phyloP scores from a whole-genome alignment of 2,329 filamentous ascomycete species.

The Aspergillus latus region DNA sequence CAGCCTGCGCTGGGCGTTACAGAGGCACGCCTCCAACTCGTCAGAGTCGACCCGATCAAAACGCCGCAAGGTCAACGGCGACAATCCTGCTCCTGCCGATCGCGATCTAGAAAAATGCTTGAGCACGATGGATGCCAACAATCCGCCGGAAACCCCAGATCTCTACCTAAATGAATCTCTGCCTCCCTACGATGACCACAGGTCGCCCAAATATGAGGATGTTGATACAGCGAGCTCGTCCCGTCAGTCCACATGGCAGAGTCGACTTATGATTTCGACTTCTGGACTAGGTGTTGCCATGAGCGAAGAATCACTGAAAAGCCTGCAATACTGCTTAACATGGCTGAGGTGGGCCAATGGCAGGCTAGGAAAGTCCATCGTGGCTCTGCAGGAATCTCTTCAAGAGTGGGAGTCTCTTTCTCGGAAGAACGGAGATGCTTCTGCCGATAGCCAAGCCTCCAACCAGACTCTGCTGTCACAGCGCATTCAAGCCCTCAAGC shows the following conservation, averaged over 20 bases:
- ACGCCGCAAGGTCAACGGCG: slow-evolving; percentile 45
- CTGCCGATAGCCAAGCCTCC: slow-evolving; percentile 18
- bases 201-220: slow-evolving; percentile 73
- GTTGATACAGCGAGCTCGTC: slow-evolving; percentile 38
- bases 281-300: slow-evolving; percentile 89
- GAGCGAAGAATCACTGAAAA: slow-evolving; percentile 81
- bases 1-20: slow-evolving; percentile 79
- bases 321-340: slow-evolving; percentile 77
- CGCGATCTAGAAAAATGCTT: slow-evolving; percentile 52
- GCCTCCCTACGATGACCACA: slow-evolving; percentile 78
- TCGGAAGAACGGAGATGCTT: slow-evolving; percentile 27
- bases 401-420: slow-evolving; percentile 72
- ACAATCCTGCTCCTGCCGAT: slow-evolving; percentile 30
- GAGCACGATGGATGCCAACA: slow-evolving; percentile 21
- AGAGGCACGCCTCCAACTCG: slow-evolving; percentile 39
- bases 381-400: slow-evolving; percentile 70
- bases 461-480: slow-evolving; percentile 36
- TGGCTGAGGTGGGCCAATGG: slow-evolving; percentile 80
- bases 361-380: slow-evolving; percentile 73
- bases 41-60: slow-evolving; percentile 40
- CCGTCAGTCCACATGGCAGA: slow-evolving; percentile 64
- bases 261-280: slow-evolving; percentile 81
- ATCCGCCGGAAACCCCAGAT: slow-evolving; percentile 59
- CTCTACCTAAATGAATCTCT: slow-evolving; percentile 71
- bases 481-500: slow-evolving; percentile 66